Conservation (phyloP, 1,139 yeast genomes). For the Debaryomyces coudertii region DNA sequence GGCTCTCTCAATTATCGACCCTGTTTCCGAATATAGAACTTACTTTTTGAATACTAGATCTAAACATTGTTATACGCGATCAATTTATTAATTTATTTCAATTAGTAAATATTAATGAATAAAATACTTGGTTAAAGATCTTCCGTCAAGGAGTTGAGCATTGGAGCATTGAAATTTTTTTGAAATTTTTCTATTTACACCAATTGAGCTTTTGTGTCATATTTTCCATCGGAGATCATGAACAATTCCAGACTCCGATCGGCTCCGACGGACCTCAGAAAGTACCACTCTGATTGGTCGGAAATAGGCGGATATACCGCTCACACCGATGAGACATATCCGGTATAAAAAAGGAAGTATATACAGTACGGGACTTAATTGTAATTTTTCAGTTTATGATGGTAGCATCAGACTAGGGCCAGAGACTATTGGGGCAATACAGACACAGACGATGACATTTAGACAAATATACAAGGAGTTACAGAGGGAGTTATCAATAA, state of each 20-base stretch:
- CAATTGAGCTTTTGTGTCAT: conserved; percentile 6
- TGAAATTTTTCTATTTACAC: conserved; percentile 6
- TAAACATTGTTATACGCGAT: conserved; percentile 8
- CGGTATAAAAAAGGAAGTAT: not conserved
- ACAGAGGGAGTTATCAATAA: conserved; percentile 49
- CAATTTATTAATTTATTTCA: conserved; percentile 2
- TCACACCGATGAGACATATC: not conserved
- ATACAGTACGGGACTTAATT: conserved; percentile 3
- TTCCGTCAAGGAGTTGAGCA: conserved; percentile 1
- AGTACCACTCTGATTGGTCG: conserved; percentile 6
- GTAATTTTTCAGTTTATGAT: not conserved
- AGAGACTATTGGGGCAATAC: not conserved
- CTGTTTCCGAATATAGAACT: not conserved
- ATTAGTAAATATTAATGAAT: conserved; percentile 2
- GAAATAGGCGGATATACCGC: not conserved
- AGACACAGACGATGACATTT: conserved; percentile 6
- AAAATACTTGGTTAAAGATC: conserved; percentile 4
- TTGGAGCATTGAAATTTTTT: conserved; percentile 8
- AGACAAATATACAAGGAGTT: conserved; percentile 22
- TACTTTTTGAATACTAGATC: conserved; percentile 12
- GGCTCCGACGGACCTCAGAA: conserved; percentile 8
- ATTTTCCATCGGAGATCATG: conserved; percentile 5
- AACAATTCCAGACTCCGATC: conserved; percentile 7
- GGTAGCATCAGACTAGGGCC: not conserved
- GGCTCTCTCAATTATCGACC: not conserved